Conservation (phyloP, 2,329 filamentous ascomycete genomes). For the Neonectria faginata region DNA sequence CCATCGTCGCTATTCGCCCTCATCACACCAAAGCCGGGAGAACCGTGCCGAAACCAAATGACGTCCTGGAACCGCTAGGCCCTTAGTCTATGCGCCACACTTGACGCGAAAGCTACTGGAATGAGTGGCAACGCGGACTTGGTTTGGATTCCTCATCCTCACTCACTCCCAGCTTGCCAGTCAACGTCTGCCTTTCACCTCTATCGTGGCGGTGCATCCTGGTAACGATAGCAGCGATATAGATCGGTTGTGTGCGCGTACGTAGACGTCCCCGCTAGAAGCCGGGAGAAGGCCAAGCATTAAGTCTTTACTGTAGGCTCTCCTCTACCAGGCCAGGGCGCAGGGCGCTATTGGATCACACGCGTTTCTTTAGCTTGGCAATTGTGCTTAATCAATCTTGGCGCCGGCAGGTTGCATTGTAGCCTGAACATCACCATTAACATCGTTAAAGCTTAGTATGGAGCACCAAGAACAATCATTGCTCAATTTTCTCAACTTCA, state of each 20-base stretch:
- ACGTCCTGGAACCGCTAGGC: neutral
- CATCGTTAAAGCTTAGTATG: neutral
- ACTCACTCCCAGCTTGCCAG: neutral
- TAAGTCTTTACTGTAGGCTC: neutral
- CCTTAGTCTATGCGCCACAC: constrained; percentile 21
- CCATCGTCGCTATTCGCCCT: constrained; percentile 1
- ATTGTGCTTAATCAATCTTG: constrained; percentile 22
- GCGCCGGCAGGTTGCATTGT: neutral
- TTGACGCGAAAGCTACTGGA: constrained; percentile 15
- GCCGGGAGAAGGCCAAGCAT: neutral
- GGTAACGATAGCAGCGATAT: neutral
- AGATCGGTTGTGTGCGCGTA: neutral
- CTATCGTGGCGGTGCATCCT: constrained; percentile 12
- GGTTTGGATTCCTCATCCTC: constrained; percentile 15
- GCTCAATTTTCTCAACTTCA: constrained; percentile 6
- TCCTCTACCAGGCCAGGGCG: neutral
- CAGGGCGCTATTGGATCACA: constrained; percentile 12
- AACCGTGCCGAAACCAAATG: constrained; percentile 16
- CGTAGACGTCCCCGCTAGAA: neutral
- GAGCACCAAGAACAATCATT: neutral
- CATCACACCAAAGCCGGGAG: constrained; percentile 12
- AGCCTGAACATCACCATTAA: neutral
- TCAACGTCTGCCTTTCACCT: neutral
- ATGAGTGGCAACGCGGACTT: neutral
- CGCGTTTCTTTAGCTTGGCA: constrained; percentile 15